Percentiles rank a stretch among this genome's conserved stretches.
Evolutionary conservation across 306 rosid species (phyloP).

Genomic region (Begonia loranthoides): DNA sequence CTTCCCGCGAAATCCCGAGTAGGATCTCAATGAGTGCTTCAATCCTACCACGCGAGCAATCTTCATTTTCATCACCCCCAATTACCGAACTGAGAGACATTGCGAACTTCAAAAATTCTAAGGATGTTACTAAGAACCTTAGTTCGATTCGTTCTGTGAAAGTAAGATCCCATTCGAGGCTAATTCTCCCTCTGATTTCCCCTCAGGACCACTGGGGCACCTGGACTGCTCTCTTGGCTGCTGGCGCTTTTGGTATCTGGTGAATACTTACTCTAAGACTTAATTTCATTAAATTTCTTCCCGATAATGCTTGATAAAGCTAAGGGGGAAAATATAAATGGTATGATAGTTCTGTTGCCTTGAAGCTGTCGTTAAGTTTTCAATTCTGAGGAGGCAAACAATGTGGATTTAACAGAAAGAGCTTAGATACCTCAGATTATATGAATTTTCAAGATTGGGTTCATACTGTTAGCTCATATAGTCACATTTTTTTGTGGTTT

Average conservation of each 20-base stretch:
- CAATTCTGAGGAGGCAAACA: no score
- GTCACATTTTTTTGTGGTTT: constrained; percentile 3
- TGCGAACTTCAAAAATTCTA: neutral
- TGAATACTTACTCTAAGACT: constrained; percentile 1
- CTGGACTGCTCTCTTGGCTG: constrained; percentile 54
- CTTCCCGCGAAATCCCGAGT: constrained; percentile 15
- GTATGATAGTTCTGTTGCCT: no score
- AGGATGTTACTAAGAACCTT: neutral
- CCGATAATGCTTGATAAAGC: neutral
- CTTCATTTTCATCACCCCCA: constrained; percentile 2
- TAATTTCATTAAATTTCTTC: constrained; percentile 1
- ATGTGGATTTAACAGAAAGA: no score
- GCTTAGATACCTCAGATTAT: no score
- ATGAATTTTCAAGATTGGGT: no score
- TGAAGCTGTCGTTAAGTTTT: no score
- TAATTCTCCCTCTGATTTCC: constrained; percentile 38
- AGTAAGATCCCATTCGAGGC: constrained; percentile 19
- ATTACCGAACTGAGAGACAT: neutral
- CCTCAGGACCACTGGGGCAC: constrained; percentile 62
- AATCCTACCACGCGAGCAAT: neutral
- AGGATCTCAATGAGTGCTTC: neutral
- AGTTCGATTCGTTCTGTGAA: constrained; percentile 6
- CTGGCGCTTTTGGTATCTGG: constrained; percentile 67
- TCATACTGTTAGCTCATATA: neutral
- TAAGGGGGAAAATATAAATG: neutral